Evolutionary conservation across 202 grass and related monocot genomes (phyloP), one percentile per base, ranked within the genome.

Genomic region (Setaria italica): DNA sequence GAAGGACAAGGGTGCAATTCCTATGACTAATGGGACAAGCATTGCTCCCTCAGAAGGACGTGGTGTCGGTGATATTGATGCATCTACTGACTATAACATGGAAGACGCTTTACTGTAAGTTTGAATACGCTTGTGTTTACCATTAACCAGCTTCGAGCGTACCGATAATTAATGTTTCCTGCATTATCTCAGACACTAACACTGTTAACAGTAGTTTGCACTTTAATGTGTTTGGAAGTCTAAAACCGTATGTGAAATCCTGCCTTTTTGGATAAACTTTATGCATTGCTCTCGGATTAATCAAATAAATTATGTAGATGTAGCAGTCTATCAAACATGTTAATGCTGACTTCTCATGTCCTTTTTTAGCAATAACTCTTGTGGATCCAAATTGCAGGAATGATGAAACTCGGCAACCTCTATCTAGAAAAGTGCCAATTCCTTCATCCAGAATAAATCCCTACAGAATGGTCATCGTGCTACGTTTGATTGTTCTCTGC

Each of bases 391-490:
- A 72, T 91, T 90, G 49, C 85, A 97, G 95, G 83, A 97, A 97
- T 85, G 95, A 97, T 83, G 95, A 97, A 89, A 89, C 95, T 70
- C 92, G 95, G 67, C 95, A 97, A 74, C 95, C 95, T 70, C 85
- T 97, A 34, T 97, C 95, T 60, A 94, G 95, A 76, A 97, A 97
- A 80, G 95, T 97, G 46, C 84, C 95, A 46, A 89, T 97, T 85
- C 65, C 95, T 55, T 97, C 95, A 77, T 97, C 95, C 48, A 91
- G 87, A 84, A 97, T 97, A 88, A 97, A 97, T 83, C 95, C 95
- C 57, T 97, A 97, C 85, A 92, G 95, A 70, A 97, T 97, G 95
- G 95, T 97, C 77, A 97, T 97, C 65, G 67, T 97, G 46, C 70
- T 97, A 70, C 95, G 95, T 63, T 86, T 97, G 85, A 67, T 94